These are phyloP conservation scores for Cordyceps javanica DNA, from an alignment of 2,329 filamentous ascomycete genomes.

Conservation along the genomic window DNA sequence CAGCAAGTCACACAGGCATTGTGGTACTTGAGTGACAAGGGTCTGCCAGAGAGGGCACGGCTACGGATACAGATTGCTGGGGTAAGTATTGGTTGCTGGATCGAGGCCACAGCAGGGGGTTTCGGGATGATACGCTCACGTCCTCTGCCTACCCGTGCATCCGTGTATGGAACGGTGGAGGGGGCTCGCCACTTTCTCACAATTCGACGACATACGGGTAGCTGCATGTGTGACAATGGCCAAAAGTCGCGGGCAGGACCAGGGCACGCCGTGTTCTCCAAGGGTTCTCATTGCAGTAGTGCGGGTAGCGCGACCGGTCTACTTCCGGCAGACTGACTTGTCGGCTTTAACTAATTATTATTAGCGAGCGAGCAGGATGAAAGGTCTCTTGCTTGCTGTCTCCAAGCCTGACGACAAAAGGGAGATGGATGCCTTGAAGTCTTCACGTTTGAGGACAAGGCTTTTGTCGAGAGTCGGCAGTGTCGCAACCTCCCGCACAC, in stretches of 20 bases:
- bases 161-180: no score
- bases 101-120: background rate
- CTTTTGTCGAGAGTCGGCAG: no score
- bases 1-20: background rate
- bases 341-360: background rate
- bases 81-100: no score
- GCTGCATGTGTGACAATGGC: background rate
- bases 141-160: no score
- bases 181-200: no score
- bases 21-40: background rate
- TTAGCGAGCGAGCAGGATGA: background rate
- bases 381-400: background rate
- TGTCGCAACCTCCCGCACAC: no score
- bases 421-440: no score
- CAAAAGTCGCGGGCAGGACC: no score
- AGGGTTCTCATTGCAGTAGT: background rate
- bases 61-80: background rate
- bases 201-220: background rate
- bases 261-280: no score
- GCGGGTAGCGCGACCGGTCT: background rate
- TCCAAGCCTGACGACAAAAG: no score
- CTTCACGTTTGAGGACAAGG: no score
- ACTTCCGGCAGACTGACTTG: background rate
- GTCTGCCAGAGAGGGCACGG: background rate
- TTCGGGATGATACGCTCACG: background rate